Evolutionary conservation across 805 yeast species (phyloP).

Genomic region (Komagataella ulmi): DNA sequence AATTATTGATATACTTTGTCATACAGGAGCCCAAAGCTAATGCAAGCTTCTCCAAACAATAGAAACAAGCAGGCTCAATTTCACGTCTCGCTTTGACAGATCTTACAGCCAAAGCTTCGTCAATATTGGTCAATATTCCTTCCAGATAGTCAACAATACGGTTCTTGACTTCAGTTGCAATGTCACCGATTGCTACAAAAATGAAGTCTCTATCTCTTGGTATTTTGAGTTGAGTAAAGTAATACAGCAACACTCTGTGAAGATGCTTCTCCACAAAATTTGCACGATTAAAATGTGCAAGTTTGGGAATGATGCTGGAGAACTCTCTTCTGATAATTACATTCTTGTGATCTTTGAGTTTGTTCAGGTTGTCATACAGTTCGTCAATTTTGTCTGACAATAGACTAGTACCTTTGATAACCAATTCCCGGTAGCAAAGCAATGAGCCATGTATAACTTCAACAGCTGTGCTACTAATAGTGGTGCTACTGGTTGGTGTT

Average conservation of each 20-base stretch:
- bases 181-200: slow-evolving; percentile 71
- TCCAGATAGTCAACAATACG: slow-evolving; percentile 82
- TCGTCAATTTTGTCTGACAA: slow-evolving; percentile 61
- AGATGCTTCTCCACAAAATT: slow-evolving; percentile 70
- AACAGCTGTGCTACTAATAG: slow-evolving; percentile 15
- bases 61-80: slow-evolving; percentile 75
- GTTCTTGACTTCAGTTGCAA: slow-evolving; percentile 67
- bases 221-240: slow-evolving; percentile 65
- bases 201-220: slow-evolving; percentile 61
- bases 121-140: slow-evolving; percentile 70
- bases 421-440: slow-evolving; percentile 67
- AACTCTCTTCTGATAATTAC: slow-evolving; percentile 71
- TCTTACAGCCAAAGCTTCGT: slow-evolving; percentile 63
- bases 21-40: slow-evolving; percentile 87
- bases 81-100: slow-evolving; percentile 52
- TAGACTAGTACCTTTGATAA: slow-evolving; percentile 59
- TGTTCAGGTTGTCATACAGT: slow-evolving; percentile 61
- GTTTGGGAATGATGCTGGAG: slow-evolving; percentile 67
- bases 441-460: slow-evolving; percentile 84
- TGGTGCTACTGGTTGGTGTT: neutral
- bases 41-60: slow-evolving; percentile 78
- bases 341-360: slow-evolving; percentile 67
- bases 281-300: slow-evolving; percentile 67
- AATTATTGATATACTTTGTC: slow-evolving; percentile 77
- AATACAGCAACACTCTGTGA: slow-evolving; percentile 66